Conservation (phyloP, 2,329 filamentous ascomycete species). For the Elsinoe australis region DNA sequence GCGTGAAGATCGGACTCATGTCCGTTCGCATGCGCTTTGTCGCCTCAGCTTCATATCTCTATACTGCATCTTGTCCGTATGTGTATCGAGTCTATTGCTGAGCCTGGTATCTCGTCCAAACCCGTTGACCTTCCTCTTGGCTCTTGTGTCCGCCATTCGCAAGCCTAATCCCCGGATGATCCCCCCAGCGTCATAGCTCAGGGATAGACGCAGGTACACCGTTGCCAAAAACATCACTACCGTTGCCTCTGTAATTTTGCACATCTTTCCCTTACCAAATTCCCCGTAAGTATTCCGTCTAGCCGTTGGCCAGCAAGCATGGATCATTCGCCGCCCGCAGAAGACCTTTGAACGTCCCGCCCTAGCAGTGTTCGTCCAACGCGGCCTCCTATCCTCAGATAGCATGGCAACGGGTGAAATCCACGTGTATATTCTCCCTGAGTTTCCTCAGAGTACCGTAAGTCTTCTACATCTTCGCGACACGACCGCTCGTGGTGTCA, state of each 20-base stretch:
- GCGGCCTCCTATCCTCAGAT: constrained; percentile 12
- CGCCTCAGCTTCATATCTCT: constrained; percentile 1
- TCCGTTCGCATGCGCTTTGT: neutral
- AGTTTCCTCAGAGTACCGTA: neutral
- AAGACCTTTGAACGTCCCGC: neutral
- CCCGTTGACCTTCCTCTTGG: too few relatives aligned
- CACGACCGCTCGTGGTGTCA: constrained; percentile 1
- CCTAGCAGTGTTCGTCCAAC: constrained; percentile 1
- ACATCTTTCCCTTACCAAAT: neutral
- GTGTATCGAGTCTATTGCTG: neutral
- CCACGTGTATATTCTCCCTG: constrained; percentile 6
- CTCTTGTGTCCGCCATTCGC: too few relatives aligned
- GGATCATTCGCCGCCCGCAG: neutral
- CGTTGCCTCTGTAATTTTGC: constrained; percentile 14
- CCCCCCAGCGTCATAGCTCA: neutral
- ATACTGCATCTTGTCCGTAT: neutral
- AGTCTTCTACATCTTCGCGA: neutral
- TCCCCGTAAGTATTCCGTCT: neutral
- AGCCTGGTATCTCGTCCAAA: too few relatives aligned
- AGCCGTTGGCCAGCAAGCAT: neutral
- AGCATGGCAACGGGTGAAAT: constrained; percentile 5
- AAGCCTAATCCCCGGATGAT: too few relatives aligned
- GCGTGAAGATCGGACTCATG: neutral
- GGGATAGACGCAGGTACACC: constrained; percentile 14
- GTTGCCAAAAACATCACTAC: constrained; percentile 6